Evolutionary conservation across 139 green algal genomes (phyloP), one percentile per base, ranked within the genome.

Genomic region (Eudorina sp.): DNA sequence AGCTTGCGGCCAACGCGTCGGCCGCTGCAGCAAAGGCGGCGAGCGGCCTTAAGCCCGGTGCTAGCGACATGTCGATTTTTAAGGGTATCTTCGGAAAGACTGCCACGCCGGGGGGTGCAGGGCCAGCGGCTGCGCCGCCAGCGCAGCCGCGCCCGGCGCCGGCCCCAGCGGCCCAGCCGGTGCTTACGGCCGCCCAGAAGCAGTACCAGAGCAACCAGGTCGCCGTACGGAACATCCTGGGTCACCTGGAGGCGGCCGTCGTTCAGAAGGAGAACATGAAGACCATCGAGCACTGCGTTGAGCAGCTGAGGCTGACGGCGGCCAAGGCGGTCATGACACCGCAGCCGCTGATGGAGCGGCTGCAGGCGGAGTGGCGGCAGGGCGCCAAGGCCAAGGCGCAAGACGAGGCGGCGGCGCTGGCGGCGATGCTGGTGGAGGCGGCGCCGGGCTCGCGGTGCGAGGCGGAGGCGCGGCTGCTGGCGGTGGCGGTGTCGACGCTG

Each of bases 11-110:
- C 25, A 18, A 14, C 29, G 72, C 72, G 3, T 40, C 41, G 19
- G 41, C 72, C 41, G n/a, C 38, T 25, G 69, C 69, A 53, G 45
- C 36, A 81, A 23, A 16, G 40, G 73, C 73, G 21, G 6, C 34
- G 9, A 46, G n/a, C 25, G 14, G 9, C 34, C n/a, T n/a, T n/a
- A n/a, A n/a, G n/a, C n/a, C n/a, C n/a, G n/a, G n/a, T n/a, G 64
- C 64, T 21, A n/a, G 16, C 48, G 48, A 48, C 40, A 69, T 83
- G 73, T 41, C 38, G 7, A 81, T 81, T 9, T 83, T 83, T 36
- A 83, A 83, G 31, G 75, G 75, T 31, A 83, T 83, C 29, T 83
- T 83, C 14, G 51, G 3, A 14, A 3, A 18, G 75, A 8, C 45
- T 3, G 48, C 48, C 5, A 2, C 8, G 31, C 75, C n/a, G 19